Conservation (phyloP, 176 grass and related monocot genomes). For the Dactylis glomerata region DNA sequence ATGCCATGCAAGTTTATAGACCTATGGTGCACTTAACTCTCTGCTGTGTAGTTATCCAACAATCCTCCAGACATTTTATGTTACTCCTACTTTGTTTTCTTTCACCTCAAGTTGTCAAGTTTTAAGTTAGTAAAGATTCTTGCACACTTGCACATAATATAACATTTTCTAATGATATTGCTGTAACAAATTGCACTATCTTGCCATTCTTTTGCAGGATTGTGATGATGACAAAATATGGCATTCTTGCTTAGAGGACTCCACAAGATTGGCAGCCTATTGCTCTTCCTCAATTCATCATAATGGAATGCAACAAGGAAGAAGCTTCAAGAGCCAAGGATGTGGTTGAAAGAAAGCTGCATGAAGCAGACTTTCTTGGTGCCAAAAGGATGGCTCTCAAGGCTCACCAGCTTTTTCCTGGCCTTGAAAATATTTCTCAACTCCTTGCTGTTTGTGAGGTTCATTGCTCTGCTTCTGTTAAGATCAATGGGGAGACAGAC, state of each 20-base stretch:
- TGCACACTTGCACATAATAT: not conserved
- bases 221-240: slow-evolving; percentile 13
- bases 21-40: not conserved
- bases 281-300: slow-evolving; percentile 6
- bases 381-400: slow-evolving; percentile 66
- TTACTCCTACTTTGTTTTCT: not conserved
- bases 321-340: slow-evolving; percentile 68
- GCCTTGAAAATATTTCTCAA: slow-evolving; percentile 70
- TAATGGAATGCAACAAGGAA: slow-evolving; percentile 87
- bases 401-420: slow-evolving; percentile 61
- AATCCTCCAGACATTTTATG: not conserved
- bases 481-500: slow-evolving; percentile 67
- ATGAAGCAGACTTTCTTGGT: slow-evolving; percentile 50
- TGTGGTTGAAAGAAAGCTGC: slow-evolving; percentile 52
- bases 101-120: not conserved
- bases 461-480: slow-evolving; percentile 49
- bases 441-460: slow-evolving; percentile 77
- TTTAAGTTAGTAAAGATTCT: slow-evolving; percentile 6
- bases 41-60: not conserved
- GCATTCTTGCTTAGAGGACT: not conserved
- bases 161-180: not conserved
- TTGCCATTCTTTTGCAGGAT: slow-evolving; percentile 22
- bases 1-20: not conserved
- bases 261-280: not conserved
- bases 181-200: slow-evolving; percentile 10